Conservation (phyloP, 345 rosid genomes). For the Arabidopsis suecica region DNA sequence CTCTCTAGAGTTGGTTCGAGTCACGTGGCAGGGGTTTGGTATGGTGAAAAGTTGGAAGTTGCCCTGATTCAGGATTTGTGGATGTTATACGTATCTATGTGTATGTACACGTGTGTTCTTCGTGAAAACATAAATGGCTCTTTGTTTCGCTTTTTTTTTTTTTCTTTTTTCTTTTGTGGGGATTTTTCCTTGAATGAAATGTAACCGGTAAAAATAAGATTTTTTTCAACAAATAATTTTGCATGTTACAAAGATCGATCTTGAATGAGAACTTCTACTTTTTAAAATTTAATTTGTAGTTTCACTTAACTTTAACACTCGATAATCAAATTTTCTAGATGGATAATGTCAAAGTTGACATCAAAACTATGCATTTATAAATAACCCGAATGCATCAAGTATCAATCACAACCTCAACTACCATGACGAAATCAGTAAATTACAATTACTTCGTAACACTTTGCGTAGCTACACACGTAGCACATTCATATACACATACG, state of each 20-base stretch:
- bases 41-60: neutral
- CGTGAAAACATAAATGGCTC: conserved; percentile 24
- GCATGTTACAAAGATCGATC: neutral
- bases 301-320: neutral
- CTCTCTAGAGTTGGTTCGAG: conserved; percentile 41
- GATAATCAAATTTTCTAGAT: neutral
- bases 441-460: conserved; percentile 1
- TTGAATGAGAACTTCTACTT: neutral
- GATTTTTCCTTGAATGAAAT: conserved; percentile 26
- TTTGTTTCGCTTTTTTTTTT: neutral
- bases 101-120: conserved; percentile 25
- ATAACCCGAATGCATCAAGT: neutral
- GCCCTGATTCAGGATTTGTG: conserved; percentile 3
- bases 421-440: neutral
- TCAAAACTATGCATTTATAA: neutral
- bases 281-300: neutral
- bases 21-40: conserved; percentile 35
- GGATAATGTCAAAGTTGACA: conserved; percentile 8
- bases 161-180: neutral
- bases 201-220: conserved; percentile 31
- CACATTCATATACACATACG: conserved; percentile 19
- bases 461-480: conserved; percentile 22
- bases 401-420: conserved; percentile 25
- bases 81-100: conserved; percentile 22
- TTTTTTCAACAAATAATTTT: neutral